Base-by-base conservation (phyloP, 176 grass and related monocot species). In the Zea luxurians region DNA sequence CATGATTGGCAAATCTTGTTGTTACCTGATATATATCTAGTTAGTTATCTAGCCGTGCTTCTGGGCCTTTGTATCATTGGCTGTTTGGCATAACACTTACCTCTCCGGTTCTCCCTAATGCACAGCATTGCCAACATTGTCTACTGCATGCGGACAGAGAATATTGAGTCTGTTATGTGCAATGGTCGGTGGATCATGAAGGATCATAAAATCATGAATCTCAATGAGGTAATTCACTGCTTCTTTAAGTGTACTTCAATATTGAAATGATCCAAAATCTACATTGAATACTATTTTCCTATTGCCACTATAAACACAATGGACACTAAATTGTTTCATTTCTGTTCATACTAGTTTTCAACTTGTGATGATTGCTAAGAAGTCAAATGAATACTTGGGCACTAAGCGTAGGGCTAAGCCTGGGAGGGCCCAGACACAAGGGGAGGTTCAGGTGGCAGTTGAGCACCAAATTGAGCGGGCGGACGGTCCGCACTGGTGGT, bases 111-210 rank as follows among this genome's bases (percentile, higher is more conserved):
- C 55, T 45, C 8, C n/a, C 13, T 64, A 2, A 40, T 73, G 1
- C 36, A 35, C 75, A 83, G 80, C 52, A 75, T 83, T 70, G 86
- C 86, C 75, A 88, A 88, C 70, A 83, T 83, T 45, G 86, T 75
- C 58, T 88, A 88, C 55, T 88, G 80, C 52, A 88, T 88, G 86
- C 66, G 86, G 55, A 83, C 80, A 54, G 75, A 88, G 34, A 88
- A 88, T 74, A 83, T 88, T 47, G 86, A 88, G 74, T 88, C 80
- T 88, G 80, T 83, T 47, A 88, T 88, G 86, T 88, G 80, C 86
- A 88, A 88, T 53, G 86, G 86, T 61, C 75, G 40, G 13, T 88
- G 86, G 86, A 88, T 88, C 67, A 74, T 88, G 86, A 83, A 68
- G 68, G 75, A 88, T 54, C 70, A 83, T 45, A 88, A 74, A 46